Conservation (phyloP, 2,329 filamentous ascomycete genomes). For the Pseudopyrenochaeta lycopersici region DNA sequence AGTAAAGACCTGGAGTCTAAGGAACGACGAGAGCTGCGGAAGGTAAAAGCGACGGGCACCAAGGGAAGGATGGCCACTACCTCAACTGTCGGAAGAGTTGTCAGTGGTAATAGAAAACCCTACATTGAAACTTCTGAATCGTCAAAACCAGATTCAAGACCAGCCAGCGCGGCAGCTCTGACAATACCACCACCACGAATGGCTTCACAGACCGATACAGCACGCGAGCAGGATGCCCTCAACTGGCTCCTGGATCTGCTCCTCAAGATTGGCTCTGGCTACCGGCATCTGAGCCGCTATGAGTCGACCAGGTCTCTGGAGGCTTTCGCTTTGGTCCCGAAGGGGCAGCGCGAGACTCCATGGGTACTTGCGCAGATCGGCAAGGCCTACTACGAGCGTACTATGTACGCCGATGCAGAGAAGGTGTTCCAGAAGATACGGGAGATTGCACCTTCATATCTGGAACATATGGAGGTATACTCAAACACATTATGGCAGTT, state of each 20-base stretch:
- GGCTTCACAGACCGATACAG: slow-evolving; percentile 62
- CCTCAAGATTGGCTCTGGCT: slow-evolving; percentile 81
- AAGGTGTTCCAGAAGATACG: slow-evolving; percentile 84
- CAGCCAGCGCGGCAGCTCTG: slow-evolving; percentile 43
- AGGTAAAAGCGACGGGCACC: slow-evolving; percentile 77
- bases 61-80: slow-evolving; percentile 70
- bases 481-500: slow-evolving; percentile 99
- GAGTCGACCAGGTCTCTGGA: slow-evolving; percentile 80
- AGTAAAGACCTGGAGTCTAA: slow-evolving; percentile 63
- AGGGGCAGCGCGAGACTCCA: slow-evolving; percentile 83
- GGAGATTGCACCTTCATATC: slow-evolving; percentile 78
- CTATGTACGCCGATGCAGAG: slow-evolving; percentile 85
- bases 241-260: slow-evolving; percentile 81
- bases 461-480: slow-evolving; percentile 97
- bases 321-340: slow-evolving; percentile 74
- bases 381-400: slow-evolving; percentile 89
- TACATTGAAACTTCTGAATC: slow-evolving; percentile 71
- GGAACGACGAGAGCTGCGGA: slow-evolving; percentile 79
- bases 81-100: slow-evolving; percentile 81
- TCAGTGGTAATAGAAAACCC: slow-evolving; percentile 89
- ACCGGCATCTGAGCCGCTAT: slow-evolving; percentile 80
- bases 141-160: slow-evolving; percentile 68
- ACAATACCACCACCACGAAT: slow-evolving; percentile 40
- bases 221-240: slow-evolving; percentile 78
- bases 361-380: slow-evolving; percentile 94